phyloP scores from a whole-genome alignment of 192 early-diverging fungal genomes.

The Mortierella antarctica region DNA sequence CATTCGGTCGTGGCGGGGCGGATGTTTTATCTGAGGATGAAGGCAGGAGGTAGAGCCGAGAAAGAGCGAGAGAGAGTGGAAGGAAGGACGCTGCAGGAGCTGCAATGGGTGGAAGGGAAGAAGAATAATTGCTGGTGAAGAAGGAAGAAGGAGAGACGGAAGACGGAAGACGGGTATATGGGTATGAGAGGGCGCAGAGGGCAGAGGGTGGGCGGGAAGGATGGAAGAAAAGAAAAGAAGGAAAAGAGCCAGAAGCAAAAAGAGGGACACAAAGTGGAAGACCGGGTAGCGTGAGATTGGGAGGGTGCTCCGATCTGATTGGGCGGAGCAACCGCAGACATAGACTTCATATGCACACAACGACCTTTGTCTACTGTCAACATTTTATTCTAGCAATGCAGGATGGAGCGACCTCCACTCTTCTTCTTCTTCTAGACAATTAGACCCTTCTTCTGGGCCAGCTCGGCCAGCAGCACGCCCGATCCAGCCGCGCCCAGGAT shows the following conservation, averaged over 20 bases:
- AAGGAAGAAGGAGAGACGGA: not conserved
- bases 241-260: not conserved
- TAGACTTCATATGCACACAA: not conserved
- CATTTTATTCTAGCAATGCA: not conserved
- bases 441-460: slow-evolving; percentile 87
- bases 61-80: too few relatives aligned
- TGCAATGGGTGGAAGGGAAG: too few relatives aligned
- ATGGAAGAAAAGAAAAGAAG: not conserved
- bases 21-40: not conserved
- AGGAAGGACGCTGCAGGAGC: too few relatives aligned
- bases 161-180: not conserved
- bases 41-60: not conserved
- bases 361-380: too few relatives aligned
- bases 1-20: not conserved
- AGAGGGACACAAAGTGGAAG: too few relatives aligned
- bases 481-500: slow-evolving; percentile 96
- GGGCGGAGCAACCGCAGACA: too few relatives aligned
- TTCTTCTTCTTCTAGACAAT: slow-evolving; percentile 23
- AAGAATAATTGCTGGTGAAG: too few relatives aligned
- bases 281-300: too few relatives aligned
- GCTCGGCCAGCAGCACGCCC: slow-evolving; percentile 93
- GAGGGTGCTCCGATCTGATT: too few relatives aligned
- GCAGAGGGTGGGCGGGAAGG: too few relatives aligned
- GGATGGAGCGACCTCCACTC: not conserved
- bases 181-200: too few relatives aligned